phyloP scores from a whole-genome alignment of 2,329 filamentous ascomycete species.

The Fusarium pseudonygamai region DNA sequence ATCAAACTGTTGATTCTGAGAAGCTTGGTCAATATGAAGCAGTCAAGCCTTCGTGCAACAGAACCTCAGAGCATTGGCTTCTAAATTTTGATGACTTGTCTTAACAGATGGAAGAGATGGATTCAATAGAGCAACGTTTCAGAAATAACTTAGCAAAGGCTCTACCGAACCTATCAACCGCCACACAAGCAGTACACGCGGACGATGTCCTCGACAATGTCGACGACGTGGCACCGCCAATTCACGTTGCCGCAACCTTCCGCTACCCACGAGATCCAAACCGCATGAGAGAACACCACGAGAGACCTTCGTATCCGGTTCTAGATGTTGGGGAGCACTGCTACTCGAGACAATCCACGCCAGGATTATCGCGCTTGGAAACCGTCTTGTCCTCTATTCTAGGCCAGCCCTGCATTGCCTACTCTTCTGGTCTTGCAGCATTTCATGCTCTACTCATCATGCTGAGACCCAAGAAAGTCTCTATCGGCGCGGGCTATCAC shows the following conservation, averaged over 20 bases:
- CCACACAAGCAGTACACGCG: background rate
- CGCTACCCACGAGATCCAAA: background rate
- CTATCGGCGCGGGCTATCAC: conserved; percentile 88
- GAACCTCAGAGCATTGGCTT: no score
- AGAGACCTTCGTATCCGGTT: background rate
- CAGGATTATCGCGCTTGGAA: conserved; percentile 86
- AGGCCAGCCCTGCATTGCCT: conserved; percentile 75
- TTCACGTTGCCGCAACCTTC: background rate
- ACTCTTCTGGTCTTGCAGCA: conserved; percentile 83
- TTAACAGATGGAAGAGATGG: background rate
- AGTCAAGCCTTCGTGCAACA: background rate
- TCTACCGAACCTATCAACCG: background rate
- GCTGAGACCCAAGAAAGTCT: conserved; percentile 82
- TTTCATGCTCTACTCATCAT: conserved; percentile 89
- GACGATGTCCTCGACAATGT: background rate
- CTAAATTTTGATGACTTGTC: no score
- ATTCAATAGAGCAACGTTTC: background rate
- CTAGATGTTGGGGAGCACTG: conserved; percentile 59
- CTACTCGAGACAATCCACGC: conserved; percentile 82
- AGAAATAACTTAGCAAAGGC: background rate
- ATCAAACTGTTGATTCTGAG: no score
- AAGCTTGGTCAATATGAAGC: no score
- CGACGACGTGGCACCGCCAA: background rate
- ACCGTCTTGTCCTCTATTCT: conserved; percentile 81
- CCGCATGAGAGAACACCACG: background rate